A percentile compares a stretch with the other conserved stretches of the same genome.
These are phyloP conservation scores for Miscanthus lutarioriparius DNA, from an alignment of 176 grass and related monocot species.

Conservation along the genomic window DNA sequence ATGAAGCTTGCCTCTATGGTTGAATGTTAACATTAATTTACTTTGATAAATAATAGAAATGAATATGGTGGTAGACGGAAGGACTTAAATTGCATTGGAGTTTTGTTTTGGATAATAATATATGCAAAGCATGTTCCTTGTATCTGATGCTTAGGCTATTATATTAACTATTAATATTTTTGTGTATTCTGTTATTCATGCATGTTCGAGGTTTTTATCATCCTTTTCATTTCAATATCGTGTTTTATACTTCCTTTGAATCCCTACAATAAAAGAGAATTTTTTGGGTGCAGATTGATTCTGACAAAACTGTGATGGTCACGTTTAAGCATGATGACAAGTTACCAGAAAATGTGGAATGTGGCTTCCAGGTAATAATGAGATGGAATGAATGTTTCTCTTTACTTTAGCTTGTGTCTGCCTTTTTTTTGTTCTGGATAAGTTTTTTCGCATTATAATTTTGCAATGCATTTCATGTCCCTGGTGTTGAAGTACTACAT, in stretches of 20 bases:
- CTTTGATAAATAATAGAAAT: neutral
- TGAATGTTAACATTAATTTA: slow-evolving; percentile 1
- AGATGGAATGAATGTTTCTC: neutral
- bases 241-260: neutral
- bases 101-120: neutral
- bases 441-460: neutral
- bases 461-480: neutral
- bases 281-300: slow-evolving; percentile 68
- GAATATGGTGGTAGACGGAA: neutral
- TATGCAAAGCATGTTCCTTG: neutral
- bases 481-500: neutral
- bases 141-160: neutral
- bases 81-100: neutral
- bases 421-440: neutral
- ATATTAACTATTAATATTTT: neutral
- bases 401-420: neutral
- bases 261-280: slow-evolving; percentile 14
- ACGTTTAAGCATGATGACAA: slow-evolving; percentile 96
- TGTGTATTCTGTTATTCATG: neutral
- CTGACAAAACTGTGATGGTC: slow-evolving; percentile 93
- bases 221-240: neutral
- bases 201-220: neutral
- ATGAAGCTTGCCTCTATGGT: neutral
- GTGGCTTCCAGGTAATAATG: slow-evolving; percentile 75
- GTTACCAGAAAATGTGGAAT: slow-evolving; percentile 82